Conservation (phyloP, 768 basidiomycete species). For the Rubroboletus pulcherrimus region DNA sequence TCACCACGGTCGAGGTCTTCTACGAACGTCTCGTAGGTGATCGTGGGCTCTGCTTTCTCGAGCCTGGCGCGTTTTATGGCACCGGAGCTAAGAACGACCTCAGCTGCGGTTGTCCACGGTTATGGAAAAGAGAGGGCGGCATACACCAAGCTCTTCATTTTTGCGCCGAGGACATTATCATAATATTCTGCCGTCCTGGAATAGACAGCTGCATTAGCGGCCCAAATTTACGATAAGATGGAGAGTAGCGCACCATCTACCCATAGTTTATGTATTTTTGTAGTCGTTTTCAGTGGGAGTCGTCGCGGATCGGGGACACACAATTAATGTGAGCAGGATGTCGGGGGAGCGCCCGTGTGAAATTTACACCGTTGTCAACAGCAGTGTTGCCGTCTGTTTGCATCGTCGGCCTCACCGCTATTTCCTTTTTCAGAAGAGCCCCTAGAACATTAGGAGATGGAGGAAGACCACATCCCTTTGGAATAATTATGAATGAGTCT, state of each 20-base stretch:
- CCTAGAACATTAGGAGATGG: background rate
- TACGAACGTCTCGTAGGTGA: constrained; percentile 73
- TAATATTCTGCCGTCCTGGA: constrained; percentile 67
- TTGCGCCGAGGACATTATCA: constrained; percentile 69
- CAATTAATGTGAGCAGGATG: constrained; percentile 3
- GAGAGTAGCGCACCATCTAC: constrained; percentile 56
- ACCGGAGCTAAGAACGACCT: constrained; percentile 49
- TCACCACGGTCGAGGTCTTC: constrained; percentile 76
- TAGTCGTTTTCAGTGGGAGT: background rate
- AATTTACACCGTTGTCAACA: constrained; percentile 15
- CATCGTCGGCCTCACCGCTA: background rate
- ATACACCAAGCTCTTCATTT: constrained; percentile 78
- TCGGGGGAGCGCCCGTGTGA: constrained; percentile 21
- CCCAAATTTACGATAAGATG: background rate
- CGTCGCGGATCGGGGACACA: constrained; percentile 5
- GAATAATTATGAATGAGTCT: background rate
- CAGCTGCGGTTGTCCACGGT: background rate
- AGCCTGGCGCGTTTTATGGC: constrained; percentile 66
- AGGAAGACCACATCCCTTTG: no score
- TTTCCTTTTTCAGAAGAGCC: background rate
- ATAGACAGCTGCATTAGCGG: background rate
- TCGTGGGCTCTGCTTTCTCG: constrained; percentile 59
- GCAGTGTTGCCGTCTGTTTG: constrained; percentile 21
- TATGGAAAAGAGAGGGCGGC: constrained; percentile 23
- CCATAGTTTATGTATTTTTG: constrained; percentile 43